phyloP scores from a whole-genome alignment of 768 basidiomycete species.

The Kwoniella newhampshirensis region DNA sequence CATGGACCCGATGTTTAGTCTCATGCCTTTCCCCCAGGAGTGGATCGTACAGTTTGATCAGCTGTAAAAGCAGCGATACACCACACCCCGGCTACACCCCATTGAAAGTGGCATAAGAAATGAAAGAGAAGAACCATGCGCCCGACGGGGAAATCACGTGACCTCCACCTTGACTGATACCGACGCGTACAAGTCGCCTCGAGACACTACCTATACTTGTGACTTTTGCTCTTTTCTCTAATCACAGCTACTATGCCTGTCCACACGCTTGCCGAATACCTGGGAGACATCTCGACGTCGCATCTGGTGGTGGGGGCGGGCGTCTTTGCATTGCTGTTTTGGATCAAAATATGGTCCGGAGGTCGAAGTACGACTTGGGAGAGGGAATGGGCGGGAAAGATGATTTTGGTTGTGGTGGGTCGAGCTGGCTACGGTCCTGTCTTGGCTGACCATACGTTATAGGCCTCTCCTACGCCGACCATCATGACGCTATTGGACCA shows the following conservation, averaged over 20 bases:
- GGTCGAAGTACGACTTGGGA: conserved; percentile 49
- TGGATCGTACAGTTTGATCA: not conserved
- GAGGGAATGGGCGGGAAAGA: conserved; percentile 54
- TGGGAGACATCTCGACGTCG: conserved; percentile 9
- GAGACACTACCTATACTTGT: not conserved
- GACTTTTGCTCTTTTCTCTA: not conserved
- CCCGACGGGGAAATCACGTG: not conserved
- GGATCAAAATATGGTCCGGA: conserved; percentile 36
- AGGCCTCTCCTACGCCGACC: conserved; percentile 44
- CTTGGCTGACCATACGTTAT: not conserved
- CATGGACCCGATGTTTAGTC: not conserved
- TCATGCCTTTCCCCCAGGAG: no score
- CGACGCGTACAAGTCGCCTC: not conserved
- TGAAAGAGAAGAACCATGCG: not conserved
- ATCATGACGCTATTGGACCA: conserved; percentile 42
- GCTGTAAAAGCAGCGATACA: no score
- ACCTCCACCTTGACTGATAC: not conserved
- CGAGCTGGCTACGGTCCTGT: no score
- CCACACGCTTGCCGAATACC: conserved; percentile 19
- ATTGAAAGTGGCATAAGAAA: not conserved
- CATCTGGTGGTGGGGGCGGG: conserved; percentile 14
- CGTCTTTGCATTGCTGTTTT: conserved; percentile 7
- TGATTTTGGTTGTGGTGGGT: conserved; percentile 50
- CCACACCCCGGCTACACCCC: not conserved
- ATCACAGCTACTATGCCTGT: conserved; percentile 24